A percentile compares a stretch with the other conserved stretches of the same genome.
phyloP scores from a whole-genome alignment of 148 eudicot species.

The Rhododendron williamsianum region DNA sequence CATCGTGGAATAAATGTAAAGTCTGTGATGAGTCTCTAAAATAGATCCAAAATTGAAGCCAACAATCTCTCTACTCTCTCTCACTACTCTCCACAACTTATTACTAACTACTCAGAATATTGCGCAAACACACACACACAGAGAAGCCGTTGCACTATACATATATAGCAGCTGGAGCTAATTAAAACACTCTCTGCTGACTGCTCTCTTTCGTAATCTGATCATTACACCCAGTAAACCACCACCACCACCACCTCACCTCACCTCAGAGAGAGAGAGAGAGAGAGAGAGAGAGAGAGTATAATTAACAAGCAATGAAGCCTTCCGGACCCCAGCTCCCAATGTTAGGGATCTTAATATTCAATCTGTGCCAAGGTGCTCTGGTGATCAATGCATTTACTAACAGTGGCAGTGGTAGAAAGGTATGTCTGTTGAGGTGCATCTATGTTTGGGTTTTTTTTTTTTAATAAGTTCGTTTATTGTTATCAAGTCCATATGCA shows the following conservation, averaged over 20 bases:
- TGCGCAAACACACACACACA: not conserved
- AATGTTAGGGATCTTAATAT: not conserved
- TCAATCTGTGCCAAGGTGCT: conserved; percentile 18
- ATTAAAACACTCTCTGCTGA: not conserved
- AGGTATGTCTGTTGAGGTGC: conserved; percentile 24
- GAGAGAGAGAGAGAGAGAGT: not conserved
- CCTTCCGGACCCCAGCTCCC: not conserved
- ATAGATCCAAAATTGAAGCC: conserved; percentile 19
- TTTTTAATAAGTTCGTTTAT: not conserved
- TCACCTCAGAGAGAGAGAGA: not conserved
- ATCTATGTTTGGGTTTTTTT: not conserved
- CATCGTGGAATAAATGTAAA: not conserved
- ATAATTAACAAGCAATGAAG: conserved; percentile 8
- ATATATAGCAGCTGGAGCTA: too few species aligned
- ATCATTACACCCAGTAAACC: not conserved
- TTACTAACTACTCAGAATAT: not conserved
- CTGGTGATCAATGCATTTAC: conserved; percentile 19
- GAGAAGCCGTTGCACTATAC: too few species aligned
- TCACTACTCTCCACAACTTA: not conserved
- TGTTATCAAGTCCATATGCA: not conserved
- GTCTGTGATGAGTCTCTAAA: not conserved
- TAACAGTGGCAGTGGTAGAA: conserved; percentile 23
- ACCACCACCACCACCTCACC: not conserved
- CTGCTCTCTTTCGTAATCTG: not conserved
- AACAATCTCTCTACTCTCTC: conserved; percentile 1